Base-by-base conservation (phyloP, 2,329 filamentous ascomycete genomes). In the Macrophomina phaseolina region DNA sequence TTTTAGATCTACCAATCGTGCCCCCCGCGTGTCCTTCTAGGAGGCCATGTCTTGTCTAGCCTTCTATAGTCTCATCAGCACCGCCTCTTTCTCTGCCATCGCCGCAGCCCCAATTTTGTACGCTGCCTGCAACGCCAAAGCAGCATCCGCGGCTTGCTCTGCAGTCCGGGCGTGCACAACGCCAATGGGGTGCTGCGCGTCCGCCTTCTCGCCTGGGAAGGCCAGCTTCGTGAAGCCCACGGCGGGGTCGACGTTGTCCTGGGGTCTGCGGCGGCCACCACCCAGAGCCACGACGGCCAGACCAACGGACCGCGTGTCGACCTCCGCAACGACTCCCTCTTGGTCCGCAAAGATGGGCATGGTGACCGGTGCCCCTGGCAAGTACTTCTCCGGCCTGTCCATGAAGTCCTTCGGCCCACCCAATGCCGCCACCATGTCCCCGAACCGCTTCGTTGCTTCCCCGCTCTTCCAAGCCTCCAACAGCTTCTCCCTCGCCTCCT, bases 211-310 rank as follows among this genome's bases (percentile, higher is more conserved):
- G 9, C 65, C 65, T 1, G 58, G 65, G 28, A 67, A 63, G 7
- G 56, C 58, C 56, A 67, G 32, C 48, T 48, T 36, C 12, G 56
- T 67, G 34, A 67, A 67, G 0, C 65, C 65, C 2, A 67, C 65
- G 4, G 65, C 65, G 6, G 65, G 48, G 34, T 67, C 65, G 36
- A 67, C 65, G 2, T 16, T 36, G 38, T 67, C 65, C 8, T 49
- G 40, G 5, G 65, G 65, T 11, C 48, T 28, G 23, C 49, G 60
- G n/a, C 65, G 28, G n/a, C 65, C 65, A n/a, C 65, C 65, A 2
- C 65, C 65, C 48, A 67, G 38, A 7, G 65, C 65, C n/a, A 67
- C 65, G 16, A 67, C 65, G 2, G 65, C 65, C n/a, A 67, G 38
- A 12, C 65, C 65, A 12, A 67, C 65, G 5, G 56, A 46, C 9